Evolutionary conservation across 2,329 filamentous ascomycete species (phyloP).

Genomic region (Sclerotinia trifoliorum): DNA sequence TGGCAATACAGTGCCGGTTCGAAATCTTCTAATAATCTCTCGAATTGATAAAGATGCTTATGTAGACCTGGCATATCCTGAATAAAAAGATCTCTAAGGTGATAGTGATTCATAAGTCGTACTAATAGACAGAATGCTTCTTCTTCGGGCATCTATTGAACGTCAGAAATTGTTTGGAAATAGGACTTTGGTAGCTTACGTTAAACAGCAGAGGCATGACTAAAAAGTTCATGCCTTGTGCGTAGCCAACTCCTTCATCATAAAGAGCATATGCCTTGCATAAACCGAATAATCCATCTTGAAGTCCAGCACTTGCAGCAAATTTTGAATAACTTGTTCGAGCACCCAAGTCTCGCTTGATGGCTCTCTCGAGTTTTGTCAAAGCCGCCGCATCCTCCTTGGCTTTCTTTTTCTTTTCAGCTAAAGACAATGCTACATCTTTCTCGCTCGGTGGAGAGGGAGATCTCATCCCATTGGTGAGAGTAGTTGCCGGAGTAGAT

Average conservation of each 20-base stretch:
- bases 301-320: slow-evolving; percentile 82
- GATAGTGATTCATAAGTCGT: slow-evolving; percentile 94
- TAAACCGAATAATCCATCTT: slow-evolving; percentile 90
- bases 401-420: slow-evolving; percentile 72
- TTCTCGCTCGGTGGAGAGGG: slow-evolving; percentile 61
- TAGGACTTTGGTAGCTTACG: slow-evolving; percentile 48
- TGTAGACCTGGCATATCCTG: slow-evolving; percentile 97
- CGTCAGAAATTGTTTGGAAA: slow-evolving; percentile 31
- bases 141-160: slow-evolving; percentile 80
- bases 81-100: slow-evolving; percentile 86
- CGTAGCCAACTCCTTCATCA: slow-evolving; percentile 92
- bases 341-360: slow-evolving; percentile 85
- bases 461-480: slow-evolving; percentile 52
- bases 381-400: slow-evolving; percentile 74
- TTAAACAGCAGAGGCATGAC: slow-evolving; percentile 97
- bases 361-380: slow-evolving; percentile 84
- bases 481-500: slow-evolving; percentile 60
- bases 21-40: slow-evolving; percentile 86
- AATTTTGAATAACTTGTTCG: slow-evolving; percentile 97
- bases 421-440: slow-evolving; percentile 56
- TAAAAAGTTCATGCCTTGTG: slow-evolving; percentile 98
- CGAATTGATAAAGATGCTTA: slow-evolving; percentile 90
- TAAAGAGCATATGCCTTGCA: slow-evolving; percentile 98
- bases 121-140: slow-evolving; percentile 94
- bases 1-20: slow-evolving; percentile 96